Evolutionary conservation across 495 filamentous ascomycete species (phyloP).

Genomic region (Neurospora sp.): DNA sequence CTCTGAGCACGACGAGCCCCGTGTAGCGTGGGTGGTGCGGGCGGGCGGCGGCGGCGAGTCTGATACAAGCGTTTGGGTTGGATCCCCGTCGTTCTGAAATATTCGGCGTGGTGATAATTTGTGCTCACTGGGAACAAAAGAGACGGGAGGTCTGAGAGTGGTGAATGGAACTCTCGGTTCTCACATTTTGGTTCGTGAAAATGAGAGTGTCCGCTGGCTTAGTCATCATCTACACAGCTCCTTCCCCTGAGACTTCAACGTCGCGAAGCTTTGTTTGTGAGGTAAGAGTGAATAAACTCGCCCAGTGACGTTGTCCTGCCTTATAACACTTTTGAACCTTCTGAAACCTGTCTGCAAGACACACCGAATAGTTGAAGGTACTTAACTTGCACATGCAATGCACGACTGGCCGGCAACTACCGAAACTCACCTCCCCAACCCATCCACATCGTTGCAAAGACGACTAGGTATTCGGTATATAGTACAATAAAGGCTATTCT

Average conservation of each 20-base stretch:
- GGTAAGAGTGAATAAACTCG: no score
- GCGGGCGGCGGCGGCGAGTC: background rate
- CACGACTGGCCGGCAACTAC: background rate
- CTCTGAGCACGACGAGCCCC: background rate
- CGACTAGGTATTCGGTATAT: background rate
- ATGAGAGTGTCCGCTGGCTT: background rate
- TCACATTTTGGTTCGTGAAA: background rate
- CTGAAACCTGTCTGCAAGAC: background rate
- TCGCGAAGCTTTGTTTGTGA: no score
- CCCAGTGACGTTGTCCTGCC: no score
- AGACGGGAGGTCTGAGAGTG: background rate
- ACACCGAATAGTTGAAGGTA: background rate
- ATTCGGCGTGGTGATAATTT: constrained; percentile 27
- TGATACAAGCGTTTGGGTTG: background rate
- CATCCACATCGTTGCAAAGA: background rate
- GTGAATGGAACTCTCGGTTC: background rate
- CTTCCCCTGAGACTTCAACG: no score
- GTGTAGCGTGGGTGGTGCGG: background rate
- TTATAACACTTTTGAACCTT: background rate
- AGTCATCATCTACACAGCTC: background rate
- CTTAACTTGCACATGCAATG: background rate
- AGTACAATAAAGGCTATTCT: background rate
- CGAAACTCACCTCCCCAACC: background rate
- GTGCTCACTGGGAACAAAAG: constrained; percentile 20
- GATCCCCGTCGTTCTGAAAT: constrained; percentile 29